phyloP scores from a whole-genome alignment of 2,329 filamentous ascomycete species.

The Bertia moriformis region DNA sequence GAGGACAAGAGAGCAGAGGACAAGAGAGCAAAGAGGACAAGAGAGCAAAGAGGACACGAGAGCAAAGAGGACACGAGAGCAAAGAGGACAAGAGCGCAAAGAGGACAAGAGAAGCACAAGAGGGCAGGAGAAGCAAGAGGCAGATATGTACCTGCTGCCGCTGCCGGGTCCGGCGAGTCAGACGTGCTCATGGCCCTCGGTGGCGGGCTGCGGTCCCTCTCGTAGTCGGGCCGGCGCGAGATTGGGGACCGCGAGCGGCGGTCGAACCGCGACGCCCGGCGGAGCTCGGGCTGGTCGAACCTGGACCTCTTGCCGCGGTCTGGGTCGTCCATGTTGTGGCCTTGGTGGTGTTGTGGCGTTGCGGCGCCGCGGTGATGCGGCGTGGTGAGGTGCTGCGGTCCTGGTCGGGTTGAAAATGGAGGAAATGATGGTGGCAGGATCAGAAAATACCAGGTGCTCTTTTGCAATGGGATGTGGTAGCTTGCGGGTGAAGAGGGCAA shows the following conservation, averaged over 20 bases:
- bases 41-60: too few species aligned
- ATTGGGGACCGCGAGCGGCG: slow-evolving; percentile 77
- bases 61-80: too few species aligned
- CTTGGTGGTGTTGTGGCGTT: background rate
- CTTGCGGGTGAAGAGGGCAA: too few species aligned
- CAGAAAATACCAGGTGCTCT: too few species aligned
- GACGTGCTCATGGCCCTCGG: slow-evolving; percentile 20
- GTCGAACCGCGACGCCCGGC: slow-evolving; percentile 70
- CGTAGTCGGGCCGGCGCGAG: slow-evolving; percentile 48
- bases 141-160: slow-evolving; percentile 68
- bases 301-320: slow-evolving; percentile 77
- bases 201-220: slow-evolving; percentile 77
- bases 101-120: slow-evolving; percentile 2
- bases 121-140: too few species aligned
- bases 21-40: slow-evolving; percentile 7
- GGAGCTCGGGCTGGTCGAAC: slow-evolving; percentile 80
- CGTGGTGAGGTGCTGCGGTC: too few species aligned
- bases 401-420: too few species aligned
- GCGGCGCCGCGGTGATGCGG: too few species aligned
- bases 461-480: too few species aligned
- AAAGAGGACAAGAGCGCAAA: slow-evolving; percentile 5
- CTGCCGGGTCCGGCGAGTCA: slow-evolving; percentile 48
- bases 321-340: slow-evolving; percentile 54
- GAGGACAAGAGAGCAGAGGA: slow-evolving; percentile 1
- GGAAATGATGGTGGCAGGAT: too few species aligned